Evolutionary conservation across 352 stramenopile species (phyloP).

Genomic region (Pythium brachiatum): DNA sequence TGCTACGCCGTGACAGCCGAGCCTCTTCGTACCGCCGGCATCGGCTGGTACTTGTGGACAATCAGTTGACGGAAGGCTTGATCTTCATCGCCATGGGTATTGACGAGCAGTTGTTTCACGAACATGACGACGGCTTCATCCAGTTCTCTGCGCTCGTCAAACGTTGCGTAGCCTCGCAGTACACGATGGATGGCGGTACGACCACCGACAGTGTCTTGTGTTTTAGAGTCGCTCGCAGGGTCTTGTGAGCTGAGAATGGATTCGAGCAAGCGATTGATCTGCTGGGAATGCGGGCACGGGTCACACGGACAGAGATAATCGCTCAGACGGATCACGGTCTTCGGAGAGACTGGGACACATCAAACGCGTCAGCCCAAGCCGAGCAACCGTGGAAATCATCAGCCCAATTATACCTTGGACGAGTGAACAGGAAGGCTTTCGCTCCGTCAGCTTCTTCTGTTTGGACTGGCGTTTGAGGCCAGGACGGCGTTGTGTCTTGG

Average conservation of each 20-base stretch:
- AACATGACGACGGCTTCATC: background rate
- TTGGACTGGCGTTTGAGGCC: background rate
- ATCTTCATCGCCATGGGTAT: constrained; percentile 48
- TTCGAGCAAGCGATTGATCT: constrained; percentile 42
- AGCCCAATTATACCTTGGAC: background rate
- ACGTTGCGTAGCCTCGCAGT: constrained; percentile 60
- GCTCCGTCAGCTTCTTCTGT: background rate
- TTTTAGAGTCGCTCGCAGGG: background rate
- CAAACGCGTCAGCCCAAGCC: background rate
- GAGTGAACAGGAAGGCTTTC: background rate
- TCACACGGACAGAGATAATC: constrained; percentile 71
- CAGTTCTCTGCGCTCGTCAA: constrained; percentile 50
- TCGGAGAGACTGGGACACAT: background rate
- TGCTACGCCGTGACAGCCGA: background rate
- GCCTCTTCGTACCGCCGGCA: background rate
- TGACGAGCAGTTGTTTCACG: constrained; percentile 36
- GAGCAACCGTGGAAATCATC: background rate
- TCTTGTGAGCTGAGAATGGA: constrained; percentile 13
- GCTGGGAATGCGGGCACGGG: constrained; percentile 48
- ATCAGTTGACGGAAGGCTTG: constrained; percentile 39
- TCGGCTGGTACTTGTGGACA: background rate
- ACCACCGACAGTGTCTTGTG: too few relatives aligned
- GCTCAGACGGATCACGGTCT: constrained; percentile 5
- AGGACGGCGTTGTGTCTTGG: background rate
- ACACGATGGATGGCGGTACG: constrained; percentile 36